These are phyloP conservation scores for Macroventuria anomochaeta DNA, from an alignment of 2,329 filamentous ascomycete species.

Conservation along the genomic window DNA sequence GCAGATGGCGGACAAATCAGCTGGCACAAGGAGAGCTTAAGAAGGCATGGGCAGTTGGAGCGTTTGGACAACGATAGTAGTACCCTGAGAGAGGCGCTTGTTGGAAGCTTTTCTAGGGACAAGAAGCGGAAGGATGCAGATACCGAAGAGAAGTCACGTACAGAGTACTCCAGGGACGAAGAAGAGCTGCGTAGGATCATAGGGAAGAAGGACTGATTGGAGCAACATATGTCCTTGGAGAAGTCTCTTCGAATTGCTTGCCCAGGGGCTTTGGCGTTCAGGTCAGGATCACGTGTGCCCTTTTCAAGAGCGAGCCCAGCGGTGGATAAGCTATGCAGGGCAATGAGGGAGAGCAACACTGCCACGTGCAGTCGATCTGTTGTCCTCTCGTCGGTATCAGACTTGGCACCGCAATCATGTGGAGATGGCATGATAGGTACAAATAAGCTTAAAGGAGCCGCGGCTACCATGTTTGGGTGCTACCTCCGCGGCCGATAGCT, in stretches of 20 bases:
- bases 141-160: conserved; percentile 34
- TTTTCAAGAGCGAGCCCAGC: not conserved
- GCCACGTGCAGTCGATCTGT: conserved; percentile 7
- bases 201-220: conserved; percentile 41
- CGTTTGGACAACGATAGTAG: conserved; percentile 49
- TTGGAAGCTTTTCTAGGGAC: conserved; percentile 40
- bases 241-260: not conserved
- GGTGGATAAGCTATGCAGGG: not conserved
- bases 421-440: conserved; percentile 6
- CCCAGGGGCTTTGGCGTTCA: not conserved
- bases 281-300: not conserved
- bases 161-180: conserved; percentile 47
- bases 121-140: conserved; percentile 34
- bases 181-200: conserved; percentile 48
- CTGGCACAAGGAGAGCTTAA: conserved; percentile 61
- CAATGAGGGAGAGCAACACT: not conserved
- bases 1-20: conserved; percentile 63
- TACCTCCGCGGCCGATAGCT: conserved; percentile 33
- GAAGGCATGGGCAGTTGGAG: conserved; percentile 60
- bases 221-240: not conserved
- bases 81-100: conserved; percentile 43
- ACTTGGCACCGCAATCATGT: conserved; percentile 1
- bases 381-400: not conserved
- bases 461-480: conserved; percentile 6
- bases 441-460: conserved; percentile 1